These are phyloP conservation scores for Hymenotorrendiella dingleyae DNA, from an alignment of 2,329 filamentous ascomycete species.

Conservation along the genomic window DNA sequence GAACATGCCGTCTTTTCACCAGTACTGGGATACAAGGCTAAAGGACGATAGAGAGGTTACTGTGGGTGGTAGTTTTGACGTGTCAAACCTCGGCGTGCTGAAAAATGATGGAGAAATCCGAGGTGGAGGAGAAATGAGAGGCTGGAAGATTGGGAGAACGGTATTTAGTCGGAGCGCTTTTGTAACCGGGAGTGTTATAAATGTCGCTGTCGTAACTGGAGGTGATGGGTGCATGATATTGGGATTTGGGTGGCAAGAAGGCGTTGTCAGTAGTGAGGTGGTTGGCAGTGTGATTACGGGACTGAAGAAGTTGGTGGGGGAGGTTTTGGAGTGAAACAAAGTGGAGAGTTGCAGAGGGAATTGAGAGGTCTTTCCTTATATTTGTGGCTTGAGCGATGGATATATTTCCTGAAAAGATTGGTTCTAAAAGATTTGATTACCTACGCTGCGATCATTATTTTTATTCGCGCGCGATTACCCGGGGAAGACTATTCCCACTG, in stretches of 20 bases:
- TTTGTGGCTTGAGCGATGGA: no score
- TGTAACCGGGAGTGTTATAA: neutral
- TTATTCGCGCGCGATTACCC: no score
- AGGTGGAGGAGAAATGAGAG: neutral
- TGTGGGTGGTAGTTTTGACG: neutral
- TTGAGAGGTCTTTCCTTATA: no score
- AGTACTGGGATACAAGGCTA: neutral
- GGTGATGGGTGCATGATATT: neutral
- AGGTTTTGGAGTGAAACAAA: no score
- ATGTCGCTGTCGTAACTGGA: neutral
- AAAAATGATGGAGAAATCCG: no score
- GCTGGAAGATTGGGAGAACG: neutral
- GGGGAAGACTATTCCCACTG: no score
- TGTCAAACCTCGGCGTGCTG: neutral
- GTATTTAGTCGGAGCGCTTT: constrained; percentile 1
- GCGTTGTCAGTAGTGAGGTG: neutral
- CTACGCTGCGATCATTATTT: no score
- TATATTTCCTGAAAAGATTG: no score
- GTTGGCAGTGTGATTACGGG: neutral
- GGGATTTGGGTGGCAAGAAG: constrained; percentile 1
- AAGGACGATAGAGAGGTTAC: no score
- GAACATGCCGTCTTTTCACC: neutral
- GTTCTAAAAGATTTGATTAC: no score
- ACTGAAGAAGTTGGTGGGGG: neutral
- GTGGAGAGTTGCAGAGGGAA: no score